Conservation (phyloP, 148 eudicot genomes). For the Nepenthes gracilis region DNA sequence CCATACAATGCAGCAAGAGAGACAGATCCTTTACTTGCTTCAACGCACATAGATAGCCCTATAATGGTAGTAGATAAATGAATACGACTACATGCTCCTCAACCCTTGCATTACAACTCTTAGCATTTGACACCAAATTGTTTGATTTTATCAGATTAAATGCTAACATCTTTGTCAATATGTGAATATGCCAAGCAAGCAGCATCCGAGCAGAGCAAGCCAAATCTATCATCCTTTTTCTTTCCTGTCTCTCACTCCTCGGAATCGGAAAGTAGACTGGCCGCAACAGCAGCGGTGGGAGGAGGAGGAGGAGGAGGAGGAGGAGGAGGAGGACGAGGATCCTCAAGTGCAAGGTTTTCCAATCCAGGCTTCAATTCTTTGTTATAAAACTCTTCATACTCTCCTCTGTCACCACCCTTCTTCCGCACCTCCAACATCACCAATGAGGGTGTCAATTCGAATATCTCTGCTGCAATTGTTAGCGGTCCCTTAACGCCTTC, state of each 20-base stretch:
- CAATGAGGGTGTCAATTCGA: conserved; percentile 64
- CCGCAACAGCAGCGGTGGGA: not conserved
- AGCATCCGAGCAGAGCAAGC: too few species aligned
- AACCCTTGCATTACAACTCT: too few species aligned
- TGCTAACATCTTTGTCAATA: too few species aligned
- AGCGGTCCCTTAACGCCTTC: conserved; percentile 67
- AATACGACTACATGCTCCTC: too few species aligned
- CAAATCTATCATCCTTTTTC: not conserved
- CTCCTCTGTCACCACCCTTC: conserved; percentile 60
- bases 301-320: not conserved
- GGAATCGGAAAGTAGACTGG: not conserved
- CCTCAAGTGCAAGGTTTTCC: conserved; percentile 23
- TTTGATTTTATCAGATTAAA: too few species aligned
- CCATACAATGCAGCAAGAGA: too few species aligned
- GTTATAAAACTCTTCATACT: conserved; percentile 59
- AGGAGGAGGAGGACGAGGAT: conserved; percentile 1
- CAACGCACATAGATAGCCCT: too few species aligned
- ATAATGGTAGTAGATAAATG: too few species aligned
- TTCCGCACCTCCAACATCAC: conserved; percentile 71
- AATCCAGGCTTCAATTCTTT: conserved; percentile 55
- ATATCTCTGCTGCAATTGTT: conserved; percentile 61
- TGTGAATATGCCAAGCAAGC: too few species aligned
- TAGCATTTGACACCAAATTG: too few species aligned
- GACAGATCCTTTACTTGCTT: too few species aligned
- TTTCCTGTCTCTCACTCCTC: not conserved